These are phyloP conservation scores for Monilinia laxa DNA, from an alignment of 2,329 filamentous ascomycete species.

Conservation along the genomic window DNA sequence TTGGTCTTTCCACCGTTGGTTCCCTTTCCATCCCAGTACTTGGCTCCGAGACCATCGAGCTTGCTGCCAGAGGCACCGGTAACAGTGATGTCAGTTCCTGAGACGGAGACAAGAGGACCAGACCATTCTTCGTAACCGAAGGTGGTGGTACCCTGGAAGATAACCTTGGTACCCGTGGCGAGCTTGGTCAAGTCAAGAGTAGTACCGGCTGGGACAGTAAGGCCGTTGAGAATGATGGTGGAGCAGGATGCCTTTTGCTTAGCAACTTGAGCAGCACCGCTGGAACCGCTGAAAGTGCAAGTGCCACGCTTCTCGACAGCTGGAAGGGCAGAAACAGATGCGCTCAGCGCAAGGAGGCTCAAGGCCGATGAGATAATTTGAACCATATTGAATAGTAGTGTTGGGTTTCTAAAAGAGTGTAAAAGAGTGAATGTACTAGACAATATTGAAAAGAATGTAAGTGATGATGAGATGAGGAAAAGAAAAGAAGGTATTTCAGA, in stretches of 20 bases:
- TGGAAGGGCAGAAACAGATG: slow-evolving; percentile 28
- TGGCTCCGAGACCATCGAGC: slow-evolving; percentile 51
- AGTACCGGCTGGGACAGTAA: slow-evolving; percentile 57
- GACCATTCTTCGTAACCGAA: slow-evolving; percentile 66
- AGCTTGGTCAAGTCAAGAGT: slow-evolving; percentile 59
- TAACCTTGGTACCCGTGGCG: slow-evolving; percentile 52
- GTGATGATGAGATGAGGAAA: slow-evolving; percentile 15
- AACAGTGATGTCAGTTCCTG: slow-evolving; percentile 33
- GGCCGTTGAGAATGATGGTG: slow-evolving; percentile 52
- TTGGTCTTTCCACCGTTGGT: slow-evolving; percentile 59
- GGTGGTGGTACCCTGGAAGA: slow-evolving; percentile 64
- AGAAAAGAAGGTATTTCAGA: not conserved
- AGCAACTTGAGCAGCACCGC: slow-evolving; percentile 48
- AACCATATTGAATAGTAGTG: slow-evolving; percentile 32
- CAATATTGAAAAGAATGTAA: slow-evolving; percentile 13
- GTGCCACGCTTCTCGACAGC: slow-evolving; percentile 32
- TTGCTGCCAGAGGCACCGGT: slow-evolving; percentile 37
- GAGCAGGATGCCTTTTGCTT: slow-evolving; percentile 53
- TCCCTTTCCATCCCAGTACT: slow-evolving; percentile 60
- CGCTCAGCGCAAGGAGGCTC: slow-evolving; percentile 29
- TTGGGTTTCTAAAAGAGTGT: slow-evolving; percentile 8
- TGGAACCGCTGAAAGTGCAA: slow-evolving; percentile 57
- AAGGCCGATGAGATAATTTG: slow-evolving; percentile 29
- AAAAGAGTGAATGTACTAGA: slow-evolving; percentile 16
- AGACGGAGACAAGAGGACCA: slow-evolving; percentile 57